Conservation (phyloP, 345 rosid genomes). For the Balakata baccata region DNA sequence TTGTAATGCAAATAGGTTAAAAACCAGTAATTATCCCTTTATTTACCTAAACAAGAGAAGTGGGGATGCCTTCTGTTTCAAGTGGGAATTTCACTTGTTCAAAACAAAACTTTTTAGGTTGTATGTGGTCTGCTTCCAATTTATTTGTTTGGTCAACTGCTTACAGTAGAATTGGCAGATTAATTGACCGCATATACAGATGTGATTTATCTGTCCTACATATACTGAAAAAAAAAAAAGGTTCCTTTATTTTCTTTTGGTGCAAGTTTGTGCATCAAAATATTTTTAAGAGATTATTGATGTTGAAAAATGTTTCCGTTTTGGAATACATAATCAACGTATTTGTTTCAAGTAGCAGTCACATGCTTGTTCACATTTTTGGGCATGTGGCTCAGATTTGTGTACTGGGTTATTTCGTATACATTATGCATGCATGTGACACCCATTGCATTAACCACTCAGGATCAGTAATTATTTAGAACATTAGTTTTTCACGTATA, state of each 20-base stretch:
- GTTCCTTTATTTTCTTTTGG: neutral
- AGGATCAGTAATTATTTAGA: neutral
- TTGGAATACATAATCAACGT: neutral
- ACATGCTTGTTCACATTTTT: neutral
- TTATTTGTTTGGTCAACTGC: neutral
- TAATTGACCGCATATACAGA: neutral
- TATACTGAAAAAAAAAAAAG: neutral
- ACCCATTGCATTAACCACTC: neutral
- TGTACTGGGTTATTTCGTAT: neutral
- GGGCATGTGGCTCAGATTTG: neutral
- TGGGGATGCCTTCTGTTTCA: neutral
- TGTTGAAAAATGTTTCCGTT: neutral
- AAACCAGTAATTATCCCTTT: neutral
- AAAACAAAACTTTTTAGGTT: neutral
- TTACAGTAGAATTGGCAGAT: neutral
- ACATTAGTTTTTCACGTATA: neutral
- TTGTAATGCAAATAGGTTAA: neutral
- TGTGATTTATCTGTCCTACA: neutral
- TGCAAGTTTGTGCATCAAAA: neutral
- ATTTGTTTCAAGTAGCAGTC: neutral
- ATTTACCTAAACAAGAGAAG: neutral
- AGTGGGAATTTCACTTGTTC: neutral
- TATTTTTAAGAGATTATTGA: neutral
- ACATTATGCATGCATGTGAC: neutral
- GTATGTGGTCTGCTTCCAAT: neutral